Evolutionary conservation across 2,329 filamentous ascomycete species (phyloP), one percentile per base, ranked within the genome.

Genomic region (Emergomyces orientalis): DNA sequence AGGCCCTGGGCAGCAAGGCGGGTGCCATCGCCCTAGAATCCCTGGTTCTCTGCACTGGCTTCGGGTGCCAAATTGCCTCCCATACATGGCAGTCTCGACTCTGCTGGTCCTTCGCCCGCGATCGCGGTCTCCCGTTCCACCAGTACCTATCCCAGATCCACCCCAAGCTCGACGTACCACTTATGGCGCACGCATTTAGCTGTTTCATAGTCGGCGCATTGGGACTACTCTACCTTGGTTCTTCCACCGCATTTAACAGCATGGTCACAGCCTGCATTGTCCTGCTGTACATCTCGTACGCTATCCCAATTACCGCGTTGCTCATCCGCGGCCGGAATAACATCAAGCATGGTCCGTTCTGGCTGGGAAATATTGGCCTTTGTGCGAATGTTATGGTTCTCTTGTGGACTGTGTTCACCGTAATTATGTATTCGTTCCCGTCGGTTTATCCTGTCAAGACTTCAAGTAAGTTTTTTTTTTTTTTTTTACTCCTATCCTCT

Each of bases 51-150:
- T 75, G 75, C 6, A 81, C 80, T 0, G 79, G 79, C 1, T 67
- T 81, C 59, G 78, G 79, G 19, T 81, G 79, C 65, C 69, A 78
- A 60, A 74, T 81, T 55, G 76, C 79, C 3, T 75, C 73, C 62
- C 79, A 82, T 62, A 82, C 80, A 5, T 82, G 79, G 76, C 79
- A 82, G 66, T 78, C 77, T 41, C 74, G 81, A 0, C 72, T 82
- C 8, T 79, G 77, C 63, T 83, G 80, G 80, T 80, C 78, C 22
- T 82, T 83, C 67, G 80, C 81, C 11, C 74, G 81, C 4, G 81
- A 83, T 66, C 69, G 74, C 17, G 81, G 80, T 2, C 64, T 83
- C 1, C 80, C 81, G 0, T 76, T 74, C n/a, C 74, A 76, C 25
- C 56, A 65, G 22, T 76, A 75, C 64, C 71, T 82, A 13, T 70